Evolutionary conservation across 805 yeast genomes (phyloP).

Genomic region (Metschnikowia vanudenii): DNA sequence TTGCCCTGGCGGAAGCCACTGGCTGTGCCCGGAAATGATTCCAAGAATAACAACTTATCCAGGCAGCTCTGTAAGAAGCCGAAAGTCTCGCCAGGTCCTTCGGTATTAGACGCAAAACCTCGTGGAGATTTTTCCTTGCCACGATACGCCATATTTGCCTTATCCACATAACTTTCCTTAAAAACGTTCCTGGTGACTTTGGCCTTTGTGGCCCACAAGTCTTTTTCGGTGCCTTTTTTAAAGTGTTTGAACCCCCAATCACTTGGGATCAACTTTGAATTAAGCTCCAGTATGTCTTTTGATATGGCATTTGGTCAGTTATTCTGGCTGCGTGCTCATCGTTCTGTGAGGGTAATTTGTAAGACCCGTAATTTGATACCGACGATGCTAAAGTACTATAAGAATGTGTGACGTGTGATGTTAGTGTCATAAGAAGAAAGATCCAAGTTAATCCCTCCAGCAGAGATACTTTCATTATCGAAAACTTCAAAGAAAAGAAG

Average conservation of each 20-base stretch:
- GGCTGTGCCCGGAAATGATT: background rate
- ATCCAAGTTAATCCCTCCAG: too few relatives aligned
- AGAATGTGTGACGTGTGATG: too few relatives aligned
- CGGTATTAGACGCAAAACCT: background rate
- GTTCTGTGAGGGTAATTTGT: too few relatives aligned
- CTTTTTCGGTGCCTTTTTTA: background rate
- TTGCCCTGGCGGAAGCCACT: slow-evolving; percentile 1
- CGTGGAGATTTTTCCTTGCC: background rate
- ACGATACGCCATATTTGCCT: background rate
- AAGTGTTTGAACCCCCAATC: background rate
- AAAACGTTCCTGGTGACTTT: background rate
- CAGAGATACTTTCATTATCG: too few relatives aligned
- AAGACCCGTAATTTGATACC: too few relatives aligned
- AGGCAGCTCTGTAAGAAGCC: background rate
- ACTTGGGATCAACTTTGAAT: background rate
- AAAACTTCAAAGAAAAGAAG: too few relatives aligned
- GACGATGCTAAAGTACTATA: too few relatives aligned
- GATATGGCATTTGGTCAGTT: too few relatives aligned
- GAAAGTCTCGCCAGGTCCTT: background rate
- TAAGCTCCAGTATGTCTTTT: background rate
- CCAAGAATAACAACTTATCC: background rate
- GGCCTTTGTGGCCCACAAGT: background rate
- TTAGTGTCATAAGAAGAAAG: too few relatives aligned
- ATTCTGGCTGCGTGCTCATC: background rate
- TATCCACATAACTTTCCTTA: background rate